These are phyloP conservation scores for Vigna nakashimae DNA, from an alignment of 306 rosid genomes.

Conservation along the genomic window DNA sequence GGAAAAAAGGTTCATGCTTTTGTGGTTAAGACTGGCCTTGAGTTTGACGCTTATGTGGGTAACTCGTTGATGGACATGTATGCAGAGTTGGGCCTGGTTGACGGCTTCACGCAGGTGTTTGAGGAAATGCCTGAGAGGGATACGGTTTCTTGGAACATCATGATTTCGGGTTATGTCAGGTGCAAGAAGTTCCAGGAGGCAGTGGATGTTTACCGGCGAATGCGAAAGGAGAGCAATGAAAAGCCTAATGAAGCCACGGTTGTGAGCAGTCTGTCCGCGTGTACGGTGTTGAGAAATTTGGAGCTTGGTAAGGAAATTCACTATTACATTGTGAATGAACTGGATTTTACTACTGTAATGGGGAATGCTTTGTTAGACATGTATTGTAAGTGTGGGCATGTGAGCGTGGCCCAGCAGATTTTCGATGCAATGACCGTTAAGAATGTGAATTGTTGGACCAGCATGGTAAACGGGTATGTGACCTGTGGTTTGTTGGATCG, in stretches of 20 bases:
- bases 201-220: slow-evolving; percentile 48
- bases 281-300: slow-evolving; percentile 56
- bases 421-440: slow-evolving; percentile 57
- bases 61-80: slow-evolving; percentile 80
- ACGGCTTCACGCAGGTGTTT: slow-evolving; percentile 45
- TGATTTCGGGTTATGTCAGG: slow-evolving; percentile 66
- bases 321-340: slow-evolving; percentile 53
- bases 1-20: slow-evolving; percentile 71
- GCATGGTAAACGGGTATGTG: slow-evolving; percentile 73
- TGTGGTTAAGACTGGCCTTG: slow-evolving; percentile 62
- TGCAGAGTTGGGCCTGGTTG: slow-evolving; percentile 55
- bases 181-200: slow-evolving; percentile 64
- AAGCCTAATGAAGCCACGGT: slow-evolving; percentile 69
- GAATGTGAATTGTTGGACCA: slow-evolving; percentile 81
- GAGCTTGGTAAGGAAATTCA: slow-evolving; percentile 75
- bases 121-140: slow-evolving; percentile 68
- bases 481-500: slow-evolving; percentile 64
- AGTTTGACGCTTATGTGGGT: slow-evolving; percentile 67
- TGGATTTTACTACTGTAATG: slow-evolving; percentile 52
- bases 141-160: slow-evolving; percentile 72
- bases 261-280: slow-evolving; percentile 72
- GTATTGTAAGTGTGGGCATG: slow-evolving; percentile 70
- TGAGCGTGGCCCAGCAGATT: slow-evolving; percentile 51
- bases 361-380: slow-evolving; percentile 64
- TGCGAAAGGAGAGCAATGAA: slow-evolving; percentile 56